Percentiles rank a stretch among this genome's conserved stretches.
Conservation (phyloP, 192 early-diverging fungal species). For the Jimgerdemannia flammicorona region DNA sequence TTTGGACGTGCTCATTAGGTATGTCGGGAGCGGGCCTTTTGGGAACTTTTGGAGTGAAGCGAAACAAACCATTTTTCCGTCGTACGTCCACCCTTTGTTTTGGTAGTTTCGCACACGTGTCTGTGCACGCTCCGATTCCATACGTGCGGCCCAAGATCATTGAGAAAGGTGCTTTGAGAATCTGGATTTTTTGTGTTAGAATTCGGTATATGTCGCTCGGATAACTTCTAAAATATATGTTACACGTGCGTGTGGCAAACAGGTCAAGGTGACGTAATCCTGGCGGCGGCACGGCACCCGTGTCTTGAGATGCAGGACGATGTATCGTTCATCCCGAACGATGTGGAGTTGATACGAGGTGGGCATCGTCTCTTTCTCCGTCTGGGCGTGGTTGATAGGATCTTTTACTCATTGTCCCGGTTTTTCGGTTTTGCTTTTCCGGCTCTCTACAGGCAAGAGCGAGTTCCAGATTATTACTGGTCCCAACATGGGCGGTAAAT, state of each 20-base stretch:
- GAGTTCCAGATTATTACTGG: constrained; percentile 93
- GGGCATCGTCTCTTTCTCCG: constrained; percentile 6
- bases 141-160: constrained; percentile 77
- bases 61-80: too few species aligned
- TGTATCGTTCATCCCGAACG: constrained; percentile 93
- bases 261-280: constrained; percentile 61
- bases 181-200: constrained; percentile 8
- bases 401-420: too few species aligned
- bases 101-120: constrained; percentile 79
- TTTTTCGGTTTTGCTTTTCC: constrained; percentile 6
- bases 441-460: constrained; percentile 35
- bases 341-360: constrained; percentile 72
- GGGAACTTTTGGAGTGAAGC: too few species aligned
- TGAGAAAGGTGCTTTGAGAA: too few species aligned
- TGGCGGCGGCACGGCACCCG: constrained; percentile 81
- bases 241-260: too few species aligned
- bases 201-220: too few species aligned
- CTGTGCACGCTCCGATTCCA: constrained; percentile 76
- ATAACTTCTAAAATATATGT: too few species aligned
- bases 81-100: too few species aligned
- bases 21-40: constrained; percentile 1
- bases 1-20: constrained; percentile 86
- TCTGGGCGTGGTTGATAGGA: too few species aligned
- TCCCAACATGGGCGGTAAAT: constrained; percentile 99
- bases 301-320: constrained; percentile 91